These are phyloP conservation scores for Leccinum uliginosum DNA, from an alignment of 768 basidiomycete genomes.

Conservation along the genomic window DNA sequence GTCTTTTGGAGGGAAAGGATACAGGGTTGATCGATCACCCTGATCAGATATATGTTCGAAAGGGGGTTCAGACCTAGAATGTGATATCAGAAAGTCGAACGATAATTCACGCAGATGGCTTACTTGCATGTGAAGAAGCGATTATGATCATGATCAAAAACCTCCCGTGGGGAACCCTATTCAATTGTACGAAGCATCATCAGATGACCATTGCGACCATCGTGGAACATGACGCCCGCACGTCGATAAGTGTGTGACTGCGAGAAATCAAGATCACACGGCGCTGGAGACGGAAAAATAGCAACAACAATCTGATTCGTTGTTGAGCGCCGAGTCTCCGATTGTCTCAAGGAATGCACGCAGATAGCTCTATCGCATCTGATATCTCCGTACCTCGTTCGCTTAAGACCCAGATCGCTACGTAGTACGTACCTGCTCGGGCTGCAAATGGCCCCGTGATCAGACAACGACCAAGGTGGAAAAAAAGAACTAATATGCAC, in stretches of 20 bases:
- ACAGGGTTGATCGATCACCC: neutral
- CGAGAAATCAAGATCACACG: neutral
- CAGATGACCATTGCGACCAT: neutral
- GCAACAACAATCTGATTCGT: neutral
- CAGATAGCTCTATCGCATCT: neutral
- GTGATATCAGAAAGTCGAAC: neutral
- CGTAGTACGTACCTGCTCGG: neutral
- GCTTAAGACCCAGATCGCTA: neutral
- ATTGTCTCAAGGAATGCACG: neutral
- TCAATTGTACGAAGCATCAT: neutral
- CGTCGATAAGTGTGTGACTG: neutral
- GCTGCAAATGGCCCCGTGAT: neutral
- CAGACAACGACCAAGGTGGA: neutral
- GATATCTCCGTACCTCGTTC: neutral
- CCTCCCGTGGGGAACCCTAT: neutral
- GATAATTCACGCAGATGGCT: neutral
- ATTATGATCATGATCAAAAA: conserved; percentile 9
- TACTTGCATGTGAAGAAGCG: neutral
- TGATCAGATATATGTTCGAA: neutral
- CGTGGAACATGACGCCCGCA: neutral
- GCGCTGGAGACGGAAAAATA: neutral
- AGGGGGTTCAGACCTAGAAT: neutral
- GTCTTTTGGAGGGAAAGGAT: neutral
- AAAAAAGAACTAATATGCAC: neutral
- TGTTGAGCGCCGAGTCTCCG: neutral